Conservation (phyloP, 139 green algal species). For the Chlamydomonas incerta region DNA sequence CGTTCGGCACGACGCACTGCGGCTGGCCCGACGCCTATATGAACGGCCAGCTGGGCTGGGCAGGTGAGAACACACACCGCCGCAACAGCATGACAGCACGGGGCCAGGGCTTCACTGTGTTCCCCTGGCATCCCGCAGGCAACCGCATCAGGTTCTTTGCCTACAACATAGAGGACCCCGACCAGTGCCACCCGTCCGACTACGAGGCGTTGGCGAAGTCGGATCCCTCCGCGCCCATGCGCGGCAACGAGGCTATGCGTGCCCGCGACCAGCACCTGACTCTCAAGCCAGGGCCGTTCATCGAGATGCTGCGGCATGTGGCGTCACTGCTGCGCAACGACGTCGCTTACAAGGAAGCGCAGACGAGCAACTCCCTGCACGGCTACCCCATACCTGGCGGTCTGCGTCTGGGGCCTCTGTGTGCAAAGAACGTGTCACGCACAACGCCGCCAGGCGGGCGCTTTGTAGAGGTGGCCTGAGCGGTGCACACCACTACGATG, state of each 20-base stretch:
- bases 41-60: neutral
- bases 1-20: slow-evolving; percentile 9
- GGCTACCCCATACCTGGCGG: slow-evolving; percentile 14
- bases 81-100: neutral
- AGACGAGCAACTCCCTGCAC: neutral
- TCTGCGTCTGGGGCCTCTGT: neutral
- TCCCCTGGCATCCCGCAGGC: neutral
- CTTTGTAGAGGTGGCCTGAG: too few species aligned
- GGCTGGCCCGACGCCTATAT: slow-evolving; percentile 32
- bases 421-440: neutral
- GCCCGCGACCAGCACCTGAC: slow-evolving; percentile 30
- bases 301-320: slow-evolving; percentile 12
- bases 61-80: neutral
- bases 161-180: slow-evolving; percentile 25
- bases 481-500: too few species aligned
- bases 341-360: neutral
- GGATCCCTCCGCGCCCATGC: neutral
- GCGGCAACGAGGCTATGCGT: neutral
- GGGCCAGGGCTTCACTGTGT: neutral
- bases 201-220: neutral
- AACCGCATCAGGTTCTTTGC: slow-evolving; percentile 3
- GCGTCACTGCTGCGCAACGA: slow-evolving; percentile 4
- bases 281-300: neutral
- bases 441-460: too few species aligned
- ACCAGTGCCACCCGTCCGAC: slow-evolving; percentile 22